Evolutionary conservation across 768 basidiomycete genomes (phyloP), one percentile per base, ranked within the genome.

Genomic region (Auricularia auricula-judae): DNA sequence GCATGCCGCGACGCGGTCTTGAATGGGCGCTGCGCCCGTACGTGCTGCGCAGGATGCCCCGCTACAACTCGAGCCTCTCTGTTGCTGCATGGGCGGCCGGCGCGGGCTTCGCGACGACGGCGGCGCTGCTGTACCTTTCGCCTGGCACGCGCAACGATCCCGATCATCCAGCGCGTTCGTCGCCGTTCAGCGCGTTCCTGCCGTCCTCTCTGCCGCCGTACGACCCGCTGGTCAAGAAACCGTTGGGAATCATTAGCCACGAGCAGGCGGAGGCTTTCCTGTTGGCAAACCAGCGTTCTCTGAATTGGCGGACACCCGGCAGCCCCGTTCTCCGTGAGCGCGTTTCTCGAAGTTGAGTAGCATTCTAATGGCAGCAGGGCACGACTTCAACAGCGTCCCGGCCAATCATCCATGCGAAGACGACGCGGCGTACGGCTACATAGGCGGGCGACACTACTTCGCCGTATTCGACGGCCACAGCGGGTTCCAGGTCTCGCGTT

Each of bases 401-500:
- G 23, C 56, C 56, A 59, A 59, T 18, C 23, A 34, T 33, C 56
- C 56, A 5, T 33, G 23, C 23, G 56, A 59, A 18, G 56, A 59
- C 56, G 56, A 59, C 23, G 34, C 56, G 23, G 21, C 56, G 29
- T 18, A 59, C 56, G 56, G 23, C 56, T 59, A 8, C 56, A 18
- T 59, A 33, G 56, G 56, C 34, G 56, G 56, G 12, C 56, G 56
- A 4, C 34, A 29, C 56, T 59, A 59, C 75, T 94, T 93, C 70
- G 78, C 91, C 1, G 86, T 96, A 36, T 89, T 96, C 86, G 93
- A 94, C 69, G 93, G 94, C 3, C 97, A 98, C 72, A 79, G 84
- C 2, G 97, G 97, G 1, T 82, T 76, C 43, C 82, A 91, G 62
- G 98, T 96, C 2, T 93, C 91, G 12, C 82, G 84, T 64, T 79